Conservation (phyloP, 2,329 filamentous ascomycete species). For the Seiridium unicorne region DNA sequence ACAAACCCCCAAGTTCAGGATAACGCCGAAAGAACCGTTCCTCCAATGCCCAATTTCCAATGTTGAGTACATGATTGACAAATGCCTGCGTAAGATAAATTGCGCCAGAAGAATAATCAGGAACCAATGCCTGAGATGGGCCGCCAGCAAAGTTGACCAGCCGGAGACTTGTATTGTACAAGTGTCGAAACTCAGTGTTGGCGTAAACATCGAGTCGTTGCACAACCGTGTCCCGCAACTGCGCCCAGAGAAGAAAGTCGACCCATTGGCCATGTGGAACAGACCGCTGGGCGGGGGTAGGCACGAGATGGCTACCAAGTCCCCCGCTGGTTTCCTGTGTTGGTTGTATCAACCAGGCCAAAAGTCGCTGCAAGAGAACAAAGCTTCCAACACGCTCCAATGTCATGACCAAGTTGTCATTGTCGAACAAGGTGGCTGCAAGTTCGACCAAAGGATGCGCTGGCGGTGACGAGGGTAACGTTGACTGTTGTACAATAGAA, state of each 20-base stretch:
- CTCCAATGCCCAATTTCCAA: conserved; percentile 23
- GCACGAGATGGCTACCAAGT: conserved; percentile 19
- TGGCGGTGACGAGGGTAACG: conserved; percentile 17
- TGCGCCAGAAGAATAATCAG: conserved; percentile 23
- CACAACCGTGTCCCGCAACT: conserved; percentile 32
- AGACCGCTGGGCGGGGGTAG: conserved; percentile 24
- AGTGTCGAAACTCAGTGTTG: conserved; percentile 33
- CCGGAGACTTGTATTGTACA: conserved; percentile 31
- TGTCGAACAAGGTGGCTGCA: conserved; percentile 27
- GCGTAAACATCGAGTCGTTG: conserved; percentile 33
- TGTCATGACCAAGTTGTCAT: conserved; percentile 22
- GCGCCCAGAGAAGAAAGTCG: conserved; percentile 29
- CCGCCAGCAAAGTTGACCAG: conserved; percentile 32
- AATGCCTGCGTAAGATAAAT: conserved; percentile 24
- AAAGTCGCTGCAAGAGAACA: conserved; percentile 27
- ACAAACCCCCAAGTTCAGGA: conserved; percentile 21
- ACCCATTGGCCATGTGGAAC: conserved; percentile 30
- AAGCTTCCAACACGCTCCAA: conserved; percentile 31
- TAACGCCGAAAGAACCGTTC: conserved; percentile 25
- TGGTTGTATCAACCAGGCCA: conserved; percentile 29
- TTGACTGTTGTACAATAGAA: conserved; percentile 20
- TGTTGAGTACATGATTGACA: conserved; percentile 19
- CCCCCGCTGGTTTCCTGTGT: conserved; percentile 25
- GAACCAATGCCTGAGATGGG: conserved; percentile 20
- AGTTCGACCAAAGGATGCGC: conserved; percentile 28